Evolutionary conservation across 2,329 filamentous ascomycete genomes (phyloP), one percentile per base, ranked within the genome.

Genomic region (Chaetomium globosum): DNA sequence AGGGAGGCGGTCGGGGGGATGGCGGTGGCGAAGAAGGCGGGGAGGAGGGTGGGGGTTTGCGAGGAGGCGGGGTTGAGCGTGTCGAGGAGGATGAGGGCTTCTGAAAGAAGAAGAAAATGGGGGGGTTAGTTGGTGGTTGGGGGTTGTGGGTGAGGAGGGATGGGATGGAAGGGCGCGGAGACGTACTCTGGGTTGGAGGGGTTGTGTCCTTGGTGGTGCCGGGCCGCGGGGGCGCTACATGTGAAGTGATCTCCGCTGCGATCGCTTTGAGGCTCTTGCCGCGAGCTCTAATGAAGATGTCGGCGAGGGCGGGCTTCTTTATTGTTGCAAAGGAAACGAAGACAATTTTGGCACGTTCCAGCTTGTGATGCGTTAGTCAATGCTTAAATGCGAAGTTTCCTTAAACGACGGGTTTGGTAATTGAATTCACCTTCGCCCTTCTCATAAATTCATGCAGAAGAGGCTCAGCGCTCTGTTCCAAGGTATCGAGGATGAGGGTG

Each of bases 401-500:
- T 2, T 5, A 23, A 19, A 30, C 8, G 13, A 23, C 2, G 26
- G 2, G 13, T 19, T n/a, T n/a, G 31, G 2, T 28, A 12, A 21
- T 4, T 33, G 33, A 31, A 33, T 43, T 65, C 71, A 90, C 91
- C 80, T 89, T 91, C 62, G 90, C 92, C 71, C 93, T 85, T 55
- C 83, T 81, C 61, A 91, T 85, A 76, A 94, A 91, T 76, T 97
- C 93, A 21, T 81, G 79, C 1, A 94, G 69, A 4, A 97, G 78
- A 0, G 88, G 88, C 33, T 81, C 83, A 7, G 88, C 91, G 30
- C 88, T 87, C 78, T 97, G 93, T 78, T 96, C 92, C 33, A 97
- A 81, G 39, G 84, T 91, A 77, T 98, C 94, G 64, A 97, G 82
- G 3, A 97, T 78, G 30, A 98, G 81, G 0, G 93, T 97, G 73